Evolutionary conservation across 2,329 filamentous ascomycete genomes (phyloP).

Genomic region (Chaetomiaceae sp.): DNA sequence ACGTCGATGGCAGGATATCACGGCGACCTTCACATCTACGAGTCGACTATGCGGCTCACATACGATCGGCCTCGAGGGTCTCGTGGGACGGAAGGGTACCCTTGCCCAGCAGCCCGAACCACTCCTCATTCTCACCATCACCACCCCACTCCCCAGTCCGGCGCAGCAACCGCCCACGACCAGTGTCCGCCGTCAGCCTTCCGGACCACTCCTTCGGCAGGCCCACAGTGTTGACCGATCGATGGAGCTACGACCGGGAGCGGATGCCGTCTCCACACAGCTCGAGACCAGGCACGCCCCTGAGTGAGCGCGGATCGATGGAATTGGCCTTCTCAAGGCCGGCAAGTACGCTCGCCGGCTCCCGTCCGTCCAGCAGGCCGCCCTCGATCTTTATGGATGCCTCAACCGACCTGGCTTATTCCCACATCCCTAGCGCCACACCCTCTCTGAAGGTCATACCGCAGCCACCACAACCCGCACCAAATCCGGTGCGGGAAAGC

Average conservation of each 20-base stretch:
- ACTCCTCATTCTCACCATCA: conserved; percentile 1
- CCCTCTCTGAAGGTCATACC: conserved; percentile 7
- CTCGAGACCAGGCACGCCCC: conserved; percentile 7
- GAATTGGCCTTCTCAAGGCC: conserved; percentile 4
- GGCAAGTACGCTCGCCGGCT: conserved; percentile 7
- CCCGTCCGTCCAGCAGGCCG: conserved; percentile 8
- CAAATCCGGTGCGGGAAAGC: too few species aligned
- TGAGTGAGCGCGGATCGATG: background rate
- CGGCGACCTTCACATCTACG: background rate
- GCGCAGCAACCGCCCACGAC: conserved; percentile 1
- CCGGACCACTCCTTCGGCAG: background rate
- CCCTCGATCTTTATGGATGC: background rate
- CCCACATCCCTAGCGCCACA: conserved; percentile 4
- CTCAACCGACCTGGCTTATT: background rate
- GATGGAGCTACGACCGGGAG: conserved; percentile 18
- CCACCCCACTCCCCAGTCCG: background rate
- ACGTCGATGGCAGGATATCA: background rate
- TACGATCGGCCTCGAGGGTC: background rate
- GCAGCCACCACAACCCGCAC: too few species aligned
- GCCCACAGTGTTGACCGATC: conserved; percentile 1
- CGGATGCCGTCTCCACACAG: conserved; percentile 11
- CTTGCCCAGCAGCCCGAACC: background rate
- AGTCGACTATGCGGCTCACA: background rate
- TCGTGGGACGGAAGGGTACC: conserved; percentile 6
- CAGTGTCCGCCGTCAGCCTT: background rate